Evolutionary conservation across 306 rosid species (phyloP), one percentile per base, ranked within the genome.

Genomic region (Malus domestica): DNA sequence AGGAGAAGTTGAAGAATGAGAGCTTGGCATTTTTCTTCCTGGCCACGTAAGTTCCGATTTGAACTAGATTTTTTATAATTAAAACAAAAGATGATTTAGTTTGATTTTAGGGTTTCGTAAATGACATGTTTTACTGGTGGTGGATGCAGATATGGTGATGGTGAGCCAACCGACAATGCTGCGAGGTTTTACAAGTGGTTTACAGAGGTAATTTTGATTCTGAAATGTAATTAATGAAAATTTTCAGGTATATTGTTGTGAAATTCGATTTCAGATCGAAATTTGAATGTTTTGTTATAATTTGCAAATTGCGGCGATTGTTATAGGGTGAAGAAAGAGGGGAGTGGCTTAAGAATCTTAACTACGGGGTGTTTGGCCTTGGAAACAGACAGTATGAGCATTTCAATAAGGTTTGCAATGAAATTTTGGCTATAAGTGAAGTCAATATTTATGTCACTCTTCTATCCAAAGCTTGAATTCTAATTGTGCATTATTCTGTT

Each of bases 381-480:
- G 99, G 99, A 32, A 96, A 96, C 83, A 84, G 99, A 80, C 99
- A 96, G 81, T 96, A 96, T 68, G 99, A 96, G 81, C 98, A 96
- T 84, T 96, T 96, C 86, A 96, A 96, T 59, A 96, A 96, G 98
- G 98, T 93, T 80, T 80, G 85, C 25, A 52, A 55, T 68, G 42
- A 73, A 75, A 65, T 45, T 81, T 16, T 29, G 49, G n/a, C 29
- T 18, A 58, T 32, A 30, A 10, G 45, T 76, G 19, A 13, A 42
- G 72, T 27, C 45, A 15, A 9, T 32, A 30, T 64, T 64, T 22
- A 18, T 64, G 29, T 20, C 46, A 33, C 70, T 78, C 35, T 42
- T 60, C 52, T 57, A 38, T 52, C n/a, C 11, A 49, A 8, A 35
- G 68, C 70, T 35, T 66, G 9, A 33, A 38, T 35, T 20, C 11